Percentiles rank a stretch among this genome's conserved stretches.
Conservation (phyloP, 2,329 filamentous ascomycete species). For the Sporothrix variecibatus region DNA sequence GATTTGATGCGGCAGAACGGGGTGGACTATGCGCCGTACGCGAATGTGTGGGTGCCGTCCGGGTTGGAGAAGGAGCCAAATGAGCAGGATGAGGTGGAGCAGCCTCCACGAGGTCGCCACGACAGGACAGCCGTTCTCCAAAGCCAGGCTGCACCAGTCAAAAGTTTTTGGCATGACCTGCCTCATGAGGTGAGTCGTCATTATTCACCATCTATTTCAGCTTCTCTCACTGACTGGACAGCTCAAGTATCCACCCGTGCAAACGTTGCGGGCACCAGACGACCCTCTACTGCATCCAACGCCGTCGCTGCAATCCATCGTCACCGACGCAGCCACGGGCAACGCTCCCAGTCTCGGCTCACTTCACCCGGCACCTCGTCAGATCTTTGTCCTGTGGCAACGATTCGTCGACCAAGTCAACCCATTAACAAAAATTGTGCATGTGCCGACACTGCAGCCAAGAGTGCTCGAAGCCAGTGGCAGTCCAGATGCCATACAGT, state of each 20-base stretch:
- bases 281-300: constrained; percentile 53
- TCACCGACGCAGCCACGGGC: neutral
- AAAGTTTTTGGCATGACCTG: neutral
- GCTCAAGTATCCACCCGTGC: constrained; percentile 8
- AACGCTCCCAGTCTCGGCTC: constrained; percentile 44
- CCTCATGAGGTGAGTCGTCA: neutral
- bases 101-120: constrained; percentile 53
- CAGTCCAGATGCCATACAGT: constrained; percentile 55
- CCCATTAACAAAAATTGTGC: constrained; percentile 70
- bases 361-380: constrained; percentile 64
- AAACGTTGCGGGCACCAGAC: neutral
- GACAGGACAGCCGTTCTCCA: neutral
- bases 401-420: constrained; percentile 73
- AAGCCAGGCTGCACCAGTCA: neutral
- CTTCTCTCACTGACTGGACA: neutral
- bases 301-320: constrained; percentile 34
- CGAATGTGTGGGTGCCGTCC: constrained; percentile 45
- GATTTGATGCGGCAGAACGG: constrained; percentile 46
- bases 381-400: constrained; percentile 74
- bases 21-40: constrained; percentile 36
- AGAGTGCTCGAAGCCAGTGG: constrained; percentile 64
- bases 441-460: constrained; percentile 68
- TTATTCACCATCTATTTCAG: neutral
- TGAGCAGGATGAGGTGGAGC: constrained; percentile 57
- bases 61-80: constrained; percentile 55